These are phyloP conservation scores for Coemansia sp. DNA, from an alignment of 192 early-diverging fungal genomes.

Conservation along the genomic window DNA sequence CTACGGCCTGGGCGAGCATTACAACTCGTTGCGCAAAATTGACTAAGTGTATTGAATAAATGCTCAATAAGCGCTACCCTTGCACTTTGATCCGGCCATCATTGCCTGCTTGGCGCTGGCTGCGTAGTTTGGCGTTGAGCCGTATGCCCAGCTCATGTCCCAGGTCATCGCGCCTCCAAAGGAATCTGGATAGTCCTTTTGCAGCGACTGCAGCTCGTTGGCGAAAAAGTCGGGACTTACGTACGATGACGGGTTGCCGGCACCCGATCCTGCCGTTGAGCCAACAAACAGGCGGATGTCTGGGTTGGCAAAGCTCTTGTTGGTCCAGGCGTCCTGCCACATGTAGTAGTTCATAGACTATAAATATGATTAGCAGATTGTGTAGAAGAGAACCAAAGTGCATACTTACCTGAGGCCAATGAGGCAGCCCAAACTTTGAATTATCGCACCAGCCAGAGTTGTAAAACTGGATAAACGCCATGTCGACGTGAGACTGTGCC, in stretches of 20 bases:
- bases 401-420: slow-evolving; percentile 42
- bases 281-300: slow-evolving; percentile 60
- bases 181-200: slow-evolving; percentile 34
- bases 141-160: slow-evolving; percentile 55
- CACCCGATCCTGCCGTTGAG: slow-evolving; percentile 54
- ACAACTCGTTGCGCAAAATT: slow-evolving; percentile 74
- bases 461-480: slow-evolving; percentile 78
- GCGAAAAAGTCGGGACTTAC: slow-evolving; percentile 49
- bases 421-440: slow-evolving; percentile 47
- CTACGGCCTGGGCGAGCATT: slow-evolving; percentile 94
- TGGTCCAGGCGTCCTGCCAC: slow-evolving; percentile 60
- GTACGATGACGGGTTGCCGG: slow-evolving; percentile 53
- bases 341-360: slow-evolving; percentile 55
- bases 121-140: slow-evolving; percentile 45
- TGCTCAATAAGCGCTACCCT: not conserved
- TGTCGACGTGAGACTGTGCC: slow-evolving; percentile 59
- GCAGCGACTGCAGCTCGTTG: slow-evolving; percentile 35
- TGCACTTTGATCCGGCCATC: slow-evolving; percentile 43
- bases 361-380: not conserved
- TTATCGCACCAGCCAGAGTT: slow-evolving; percentile 68
- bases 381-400: not conserved
- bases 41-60: not conserved
- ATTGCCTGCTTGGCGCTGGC: slow-evolving; percentile 47
- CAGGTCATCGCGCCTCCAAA: slow-evolving; percentile 77
- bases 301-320: slow-evolving; percentile 55